Evolutionary conservation across 805 yeast species (phyloP).

Genomic region (Wickerhamiella domercqiae): DNA sequence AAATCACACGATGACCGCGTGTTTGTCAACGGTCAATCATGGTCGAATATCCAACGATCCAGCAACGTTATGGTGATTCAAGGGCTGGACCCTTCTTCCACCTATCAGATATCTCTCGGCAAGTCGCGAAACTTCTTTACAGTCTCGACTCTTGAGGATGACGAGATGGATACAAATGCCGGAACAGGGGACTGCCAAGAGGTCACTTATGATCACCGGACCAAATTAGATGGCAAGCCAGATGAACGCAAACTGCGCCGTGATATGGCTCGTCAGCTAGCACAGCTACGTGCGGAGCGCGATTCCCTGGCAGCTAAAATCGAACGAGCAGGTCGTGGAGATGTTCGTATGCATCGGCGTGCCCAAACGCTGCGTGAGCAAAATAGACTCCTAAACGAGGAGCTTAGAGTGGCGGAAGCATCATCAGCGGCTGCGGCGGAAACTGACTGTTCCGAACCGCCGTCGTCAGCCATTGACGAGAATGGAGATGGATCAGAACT

Average conservation of each 20-base stretch:
- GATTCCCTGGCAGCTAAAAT: conserved; percentile 36
- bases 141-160: neutral
- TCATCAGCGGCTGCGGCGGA: conserved; percentile 6
- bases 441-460: conserved; percentile 6
- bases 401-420: conserved; percentile 20
- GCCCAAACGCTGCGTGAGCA: conserved; percentile 36
- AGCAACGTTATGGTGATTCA: neutral
- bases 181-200: neutral
- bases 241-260: conserved; percentile 38
- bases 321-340: conserved; percentile 35
- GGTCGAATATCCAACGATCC: neutral
- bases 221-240: conserved; percentile 25
- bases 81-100: neutral
- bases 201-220: too few species aligned
- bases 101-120: neutral
- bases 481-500: too few species aligned
- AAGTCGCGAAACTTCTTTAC: neutral
- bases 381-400: conserved; percentile 28
- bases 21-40: neutral
- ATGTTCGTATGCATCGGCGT: conserved; percentile 39
- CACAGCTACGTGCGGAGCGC: conserved; percentile 36
- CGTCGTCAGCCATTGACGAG: too few species aligned
- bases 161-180: neutral
- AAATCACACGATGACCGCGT: neutral
- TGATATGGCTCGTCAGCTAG: conserved; percentile 49